Conservation (phyloP, 441 rosid species). For the Jatropha multifida region DNA sequence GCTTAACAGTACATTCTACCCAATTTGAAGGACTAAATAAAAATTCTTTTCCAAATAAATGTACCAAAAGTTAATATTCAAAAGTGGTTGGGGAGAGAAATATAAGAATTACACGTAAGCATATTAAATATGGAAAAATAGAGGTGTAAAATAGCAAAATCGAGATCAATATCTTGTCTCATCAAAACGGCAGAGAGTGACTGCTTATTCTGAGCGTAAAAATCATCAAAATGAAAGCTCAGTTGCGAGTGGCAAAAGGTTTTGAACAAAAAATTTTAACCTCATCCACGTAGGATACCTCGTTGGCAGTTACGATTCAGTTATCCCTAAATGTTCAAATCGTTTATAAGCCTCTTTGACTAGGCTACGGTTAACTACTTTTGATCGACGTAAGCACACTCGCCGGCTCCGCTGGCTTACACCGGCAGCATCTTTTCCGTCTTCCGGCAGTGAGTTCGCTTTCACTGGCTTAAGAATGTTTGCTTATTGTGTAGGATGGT, state of each 20-base stretch:
- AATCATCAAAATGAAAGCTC: conserved; percentile 49
- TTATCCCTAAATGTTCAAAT: neutral
- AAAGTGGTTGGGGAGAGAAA: too few species aligned
- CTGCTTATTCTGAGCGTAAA: conserved; percentile 19
- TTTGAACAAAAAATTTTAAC: conserved; percentile 24
- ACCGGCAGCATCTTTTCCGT: conserved; percentile 15
- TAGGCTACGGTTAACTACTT: neutral
- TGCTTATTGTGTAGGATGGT: conserved; percentile 11
- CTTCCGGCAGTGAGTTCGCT: conserved; percentile 13
- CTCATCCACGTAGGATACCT: neutral
- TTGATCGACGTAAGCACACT: conserved; percentile 15
- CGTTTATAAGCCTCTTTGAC: neutral
- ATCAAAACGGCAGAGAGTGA: conserved; percentile 10
- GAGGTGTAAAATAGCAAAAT: conserved; percentile 16
- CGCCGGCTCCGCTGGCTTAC: conserved; percentile 35
- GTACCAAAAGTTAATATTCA: too few species aligned
- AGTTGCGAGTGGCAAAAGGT: conserved; percentile 14
- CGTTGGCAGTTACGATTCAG: conserved; percentile 31
- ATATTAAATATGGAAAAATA: neutral
- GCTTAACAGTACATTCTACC: too few species aligned
- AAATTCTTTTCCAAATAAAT: too few species aligned
- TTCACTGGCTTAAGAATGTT: conserved; percentile 26
- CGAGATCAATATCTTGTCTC: neutral
- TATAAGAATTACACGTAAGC: neutral
- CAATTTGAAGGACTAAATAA: too few species aligned